Base-by-base conservation (phyloP, 2,329 filamentous ascomycete species). In the Leptographium lundbergii region DNA sequence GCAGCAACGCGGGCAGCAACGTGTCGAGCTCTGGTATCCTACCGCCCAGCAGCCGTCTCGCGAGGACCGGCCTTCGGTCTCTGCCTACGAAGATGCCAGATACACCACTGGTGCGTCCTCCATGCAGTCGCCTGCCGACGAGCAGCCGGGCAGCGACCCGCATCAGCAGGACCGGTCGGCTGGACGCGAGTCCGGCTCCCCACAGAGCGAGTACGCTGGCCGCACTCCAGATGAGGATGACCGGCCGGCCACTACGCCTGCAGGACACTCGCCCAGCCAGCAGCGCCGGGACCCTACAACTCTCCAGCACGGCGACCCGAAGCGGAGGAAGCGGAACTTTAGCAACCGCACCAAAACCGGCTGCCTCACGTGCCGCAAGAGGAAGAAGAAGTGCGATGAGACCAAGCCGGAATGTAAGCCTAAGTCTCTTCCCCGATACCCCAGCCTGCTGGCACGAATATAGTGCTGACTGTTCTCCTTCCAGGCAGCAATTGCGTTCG, bases 341-440 rank as follows among this genome's bases (percentile, higher is more conserved):
- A 95, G 90, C 74, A 96, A 96, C 71, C 82, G 92, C 61, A 96
- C 92, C 24, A 97, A 97, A 74, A 96, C 91, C 11, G 91, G 91
- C 36, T 97, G 92, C 71, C 84, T 95, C 73, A 97, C 92, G 6
- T 97, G 92, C 70, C 81, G 92, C 61, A 83, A 84, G 69, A 82
- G 92, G 61, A 97, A 97, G 80, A 97, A 97, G 83, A 97, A 97
- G 74, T 97, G 94, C 69, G 92, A 97, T 69, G 94, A 97, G 75
- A 82, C 81, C 58, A 95, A 95, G 71, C 94, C 94, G 29, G 85
- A 90, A 71, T 97, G 94, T 95, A 78, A 78, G 88, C 77, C 17
- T 39, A 1, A 4, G 6, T 17, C 13, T 11, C 34, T 32, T 36
- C 19, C 29, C n/a, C 22, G 25, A 13, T 24, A 58, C 47, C 60